Conservation (phyloP, 495 filamentous ascomycete genomes). For the Daldinia decipiens region DNA sequence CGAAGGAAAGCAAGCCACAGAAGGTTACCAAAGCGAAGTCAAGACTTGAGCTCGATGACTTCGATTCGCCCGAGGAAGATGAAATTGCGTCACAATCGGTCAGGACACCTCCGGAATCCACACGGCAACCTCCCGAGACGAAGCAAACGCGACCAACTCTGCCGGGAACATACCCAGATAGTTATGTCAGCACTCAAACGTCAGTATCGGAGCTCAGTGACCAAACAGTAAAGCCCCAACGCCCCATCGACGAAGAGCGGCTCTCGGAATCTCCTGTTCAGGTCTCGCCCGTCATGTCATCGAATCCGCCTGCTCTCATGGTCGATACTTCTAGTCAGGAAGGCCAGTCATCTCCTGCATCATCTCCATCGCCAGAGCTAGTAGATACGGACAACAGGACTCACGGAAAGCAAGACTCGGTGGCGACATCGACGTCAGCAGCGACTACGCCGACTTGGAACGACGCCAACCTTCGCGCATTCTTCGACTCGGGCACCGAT, state of each 20-base stretch:
- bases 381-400: slow-evolving; percentile 60
- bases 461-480: slow-evolving; percentile 82
- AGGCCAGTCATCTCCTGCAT: slow-evolving; percentile 69
- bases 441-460: slow-evolving; percentile 73
- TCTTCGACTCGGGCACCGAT: slow-evolving; percentile 91
- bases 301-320: slow-evolving; percentile 68
- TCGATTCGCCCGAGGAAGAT: slow-evolving; percentile 58
- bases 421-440: slow-evolving; percentile 57
- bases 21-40: slow-evolving; percentile 63
- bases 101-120: slow-evolving; percentile 41
- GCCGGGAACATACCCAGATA: slow-evolving; percentile 55
- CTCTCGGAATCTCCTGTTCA: slow-evolving; percentile 83
- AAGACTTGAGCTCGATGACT: slow-evolving; percentile 62
- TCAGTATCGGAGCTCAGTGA: slow-evolving; percentile 40
- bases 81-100: slow-evolving; percentile 48
- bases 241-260: slow-evolving; percentile 55
- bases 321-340: slow-evolving; percentile 73
- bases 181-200: slow-evolving; percentile 47
- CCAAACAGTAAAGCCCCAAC: slow-evolving; percentile 33
- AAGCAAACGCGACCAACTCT: slow-evolving; percentile 29
- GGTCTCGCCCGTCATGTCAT: slow-evolving; percentile 66
- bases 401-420: slow-evolving; percentile 55
- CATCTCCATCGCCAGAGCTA: slow-evolving; percentile 74
- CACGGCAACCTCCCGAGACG: slow-evolving; percentile 33
- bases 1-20: slow-evolving; percentile 59